Percentiles rank a stretch among this genome's conserved stretches.
Conservation (phyloP, 2,329 filamentous ascomycete genomes). For the Thelonectria olida region DNA sequence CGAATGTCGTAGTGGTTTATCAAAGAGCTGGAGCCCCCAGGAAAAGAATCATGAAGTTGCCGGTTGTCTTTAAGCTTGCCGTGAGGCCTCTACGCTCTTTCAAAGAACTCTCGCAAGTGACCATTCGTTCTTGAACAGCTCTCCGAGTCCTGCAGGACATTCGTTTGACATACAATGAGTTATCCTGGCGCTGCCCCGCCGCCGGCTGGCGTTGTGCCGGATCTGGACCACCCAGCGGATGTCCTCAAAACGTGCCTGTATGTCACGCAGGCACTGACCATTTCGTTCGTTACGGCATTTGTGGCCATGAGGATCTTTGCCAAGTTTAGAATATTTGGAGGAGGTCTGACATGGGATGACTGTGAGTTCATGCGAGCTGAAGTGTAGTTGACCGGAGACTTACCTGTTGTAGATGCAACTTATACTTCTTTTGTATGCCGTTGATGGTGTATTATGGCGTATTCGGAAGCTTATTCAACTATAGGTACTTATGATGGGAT, state of each 20-base stretch:
- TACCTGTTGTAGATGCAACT: conserved; percentile 15
- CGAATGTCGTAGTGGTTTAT: background rate
- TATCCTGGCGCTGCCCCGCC: conserved; percentile 25
- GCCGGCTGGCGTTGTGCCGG: conserved; percentile 19
- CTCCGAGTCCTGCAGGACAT: too few species aligned
- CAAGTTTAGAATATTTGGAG: conserved; percentile 24
- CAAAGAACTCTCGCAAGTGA: background rate
- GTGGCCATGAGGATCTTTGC: conserved; percentile 24
- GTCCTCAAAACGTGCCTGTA: conserved; percentile 28
- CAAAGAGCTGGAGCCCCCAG: background rate
- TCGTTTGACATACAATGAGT: conserved; percentile 21
- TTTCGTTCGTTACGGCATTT: conserved; percentile 19
- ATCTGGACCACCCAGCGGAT: conserved; percentile 23
- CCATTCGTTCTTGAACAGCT: background rate
- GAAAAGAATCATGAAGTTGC: background rate
- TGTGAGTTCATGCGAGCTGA: conserved; percentile 3
- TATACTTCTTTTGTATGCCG: conserved; percentile 27
- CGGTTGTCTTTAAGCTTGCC: background rate
- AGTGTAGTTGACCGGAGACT: background rate
- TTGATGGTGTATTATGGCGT: background rate
- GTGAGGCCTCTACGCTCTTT: background rate
- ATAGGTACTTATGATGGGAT: conserved; percentile 28
- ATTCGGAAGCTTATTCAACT: background rate
- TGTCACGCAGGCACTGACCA: conserved; percentile 24
- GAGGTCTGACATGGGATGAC: conserved; percentile 23